Evolutionary conservation across 2,329 filamentous ascomycete species (phyloP), one percentile per base, ranked within the genome.

Genomic region (Ceratocystis ficicola): DNA sequence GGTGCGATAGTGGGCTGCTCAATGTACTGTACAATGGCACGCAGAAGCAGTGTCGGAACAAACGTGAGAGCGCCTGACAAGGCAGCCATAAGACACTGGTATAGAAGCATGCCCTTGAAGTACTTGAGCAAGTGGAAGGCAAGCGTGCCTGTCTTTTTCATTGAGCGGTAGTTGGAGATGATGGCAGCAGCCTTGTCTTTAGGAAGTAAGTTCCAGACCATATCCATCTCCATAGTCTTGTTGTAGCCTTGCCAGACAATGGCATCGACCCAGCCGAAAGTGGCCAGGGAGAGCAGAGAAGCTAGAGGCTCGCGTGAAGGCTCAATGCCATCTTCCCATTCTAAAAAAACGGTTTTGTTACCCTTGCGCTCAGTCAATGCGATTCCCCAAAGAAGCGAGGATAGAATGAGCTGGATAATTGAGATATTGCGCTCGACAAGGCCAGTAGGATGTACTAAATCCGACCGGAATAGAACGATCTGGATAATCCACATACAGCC

Each of bases 11-110:
- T 80, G 1, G 92, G 91, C 65, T 88, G 80, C 76, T 99, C 91
- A n/a, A 97, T 88, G 72, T 95, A 96, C 74, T 96, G 86, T 32
- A 99, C 80, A 68, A 99, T 97, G 17, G 88, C 88, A 73, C 92
- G 93, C 50, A 99, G 81, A 22, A 99, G 82, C 61, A 99, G 79
- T 2, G 94, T 99, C 1, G 94, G 94, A 15, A 89, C 86, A 76
- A 97, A 99, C 1, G 89, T 92, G 70, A 97, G 88, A 46, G 94
- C 74, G 22, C 90, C 91, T 7, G 87, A 86, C 20, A 95, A 78
- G 1, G 87, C 81, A 20, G 92, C 92, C 84, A 91, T 94, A 20
- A 80, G 75, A 68, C 87, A 90, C 74, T 99, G 94, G 28, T 87
- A 78, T 8, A 95, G 70, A 12, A 99, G 79, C 67, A 84, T 81